Evolutionary conservation across 2,329 filamentous ascomycete genomes (phyloP), one percentile per base, ranked within the genome.

Genomic region (Pseudogymnoascus sp.): DNA sequence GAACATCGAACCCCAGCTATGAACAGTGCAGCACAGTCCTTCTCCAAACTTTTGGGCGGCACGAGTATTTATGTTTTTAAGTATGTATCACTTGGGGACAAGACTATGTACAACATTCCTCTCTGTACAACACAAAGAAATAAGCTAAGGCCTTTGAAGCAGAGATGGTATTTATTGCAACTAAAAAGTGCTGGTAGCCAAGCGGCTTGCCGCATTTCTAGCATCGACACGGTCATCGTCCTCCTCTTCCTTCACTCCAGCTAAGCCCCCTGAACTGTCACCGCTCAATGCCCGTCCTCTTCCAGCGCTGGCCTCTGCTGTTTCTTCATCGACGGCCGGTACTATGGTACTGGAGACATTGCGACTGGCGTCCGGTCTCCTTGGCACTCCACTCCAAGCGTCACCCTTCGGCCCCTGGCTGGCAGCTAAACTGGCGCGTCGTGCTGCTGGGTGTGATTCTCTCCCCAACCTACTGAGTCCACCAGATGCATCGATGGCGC

Each of bases 401-500:
- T 99, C 95, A n/a, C 95, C 95, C 79, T 96, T 96, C 61, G 95
- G 93, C 0, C 95, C 95, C 77, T 99, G 95, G 71, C 90, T 95
- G 57, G 90, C 90, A 14, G 90, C 90, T 69, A 97, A 78, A 75
- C 86, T 93, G 25, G 88, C 78, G 66, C 93, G 86, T 63, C 95
- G 85, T 31, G 79, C 78, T 65, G 79, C 76, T 2, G 95, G 93
- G 74, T 96, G 92, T 14, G 90, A 81, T 77, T 99, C 95, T 65
- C 95, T 87, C 45, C 95, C 95, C 36, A 99, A 83, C 45, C 95
- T 86, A 72, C 90, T 95, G 54, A 99, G 84, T 10, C 95, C 95
- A 63, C 95, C 95, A 6, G 90, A 93, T 39, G 89, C 83, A 76
- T 99, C 95, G 71, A 99, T 97, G 69, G 90, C 87, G 65, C 95